These are phyloP conservation scores for Lepidium sativum DNA, from an alignment of 345 rosid genomes.

Conservation along the genomic window DNA sequence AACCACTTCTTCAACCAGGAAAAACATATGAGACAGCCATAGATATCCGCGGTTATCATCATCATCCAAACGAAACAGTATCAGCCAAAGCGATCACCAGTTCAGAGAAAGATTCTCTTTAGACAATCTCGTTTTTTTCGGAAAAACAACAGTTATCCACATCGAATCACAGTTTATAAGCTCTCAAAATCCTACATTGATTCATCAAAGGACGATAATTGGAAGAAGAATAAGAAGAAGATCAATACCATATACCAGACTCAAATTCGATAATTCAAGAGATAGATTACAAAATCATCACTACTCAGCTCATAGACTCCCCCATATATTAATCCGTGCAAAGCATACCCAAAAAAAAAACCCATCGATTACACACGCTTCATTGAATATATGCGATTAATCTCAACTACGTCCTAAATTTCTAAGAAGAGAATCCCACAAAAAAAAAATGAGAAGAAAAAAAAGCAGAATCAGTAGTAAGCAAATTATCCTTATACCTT, in stretches of 20 bases:
- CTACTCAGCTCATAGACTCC: not conserved
- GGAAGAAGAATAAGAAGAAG: not conserved
- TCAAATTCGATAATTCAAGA: not conserved
- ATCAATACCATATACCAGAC: not conserved
- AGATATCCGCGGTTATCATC: not conserved
- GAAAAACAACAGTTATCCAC: not conserved
- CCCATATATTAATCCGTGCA: constrained; percentile 7
- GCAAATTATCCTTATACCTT: constrained; percentile 12
- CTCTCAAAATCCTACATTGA: not conserved
- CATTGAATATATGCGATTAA: not conserved
- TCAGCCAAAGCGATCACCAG: not conserved
- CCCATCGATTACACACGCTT: not conserved
- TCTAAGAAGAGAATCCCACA: not conserved
- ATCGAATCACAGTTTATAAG: not conserved
- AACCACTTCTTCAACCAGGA: not conserved
- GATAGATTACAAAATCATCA: constrained; percentile 5
- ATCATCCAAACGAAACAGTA: constrained; percentile 7
- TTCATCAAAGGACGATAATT: not conserved
- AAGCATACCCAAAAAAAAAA: not conserved
- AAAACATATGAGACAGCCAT: too few species aligned
- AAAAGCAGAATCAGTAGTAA: not conserved
- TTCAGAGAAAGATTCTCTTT: not conserved
- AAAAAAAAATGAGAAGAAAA: not conserved
- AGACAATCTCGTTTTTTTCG: not conserved
- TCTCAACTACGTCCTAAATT: not conserved